These are phyloP conservation scores for Anthostomella pinea DNA, from an alignment of 2,329 filamentous ascomycete species.

Conservation along the genomic window DNA sequence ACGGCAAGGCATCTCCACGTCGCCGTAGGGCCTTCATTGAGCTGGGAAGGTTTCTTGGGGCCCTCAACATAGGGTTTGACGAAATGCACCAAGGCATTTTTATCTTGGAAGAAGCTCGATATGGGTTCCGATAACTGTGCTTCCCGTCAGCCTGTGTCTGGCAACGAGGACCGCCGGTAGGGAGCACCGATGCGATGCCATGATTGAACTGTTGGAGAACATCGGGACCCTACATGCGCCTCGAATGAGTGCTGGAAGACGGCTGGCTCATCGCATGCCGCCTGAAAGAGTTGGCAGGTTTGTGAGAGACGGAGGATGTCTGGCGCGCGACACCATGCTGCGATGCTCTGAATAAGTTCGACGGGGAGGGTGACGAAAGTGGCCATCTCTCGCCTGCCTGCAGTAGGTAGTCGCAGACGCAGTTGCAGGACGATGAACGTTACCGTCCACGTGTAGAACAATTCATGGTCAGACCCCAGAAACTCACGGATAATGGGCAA, in stretches of 20 bases:
- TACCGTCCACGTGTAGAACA: background rate
- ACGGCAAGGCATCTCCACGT: slow-evolving; percentile 19
- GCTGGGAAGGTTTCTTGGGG: slow-evolving; percentile 11
- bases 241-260: slow-evolving; percentile 5
- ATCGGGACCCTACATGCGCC: slow-evolving; percentile 1
- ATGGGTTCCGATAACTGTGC: slow-evolving; percentile 54
- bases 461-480: too few relatives aligned
- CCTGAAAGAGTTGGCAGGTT: background rate
- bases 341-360: slow-evolving; percentile 4
- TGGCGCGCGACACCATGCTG: background rate
- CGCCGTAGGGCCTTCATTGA: slow-evolving; percentile 8
- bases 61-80: slow-evolving; percentile 15
- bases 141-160: background rate
- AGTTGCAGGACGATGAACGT: background rate
- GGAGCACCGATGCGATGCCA: background rate
- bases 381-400: slow-evolving; percentile 1
- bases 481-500: too few relatives aligned
- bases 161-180: too few relatives aligned
- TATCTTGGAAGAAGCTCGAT: slow-evolving; percentile 67
- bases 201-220: background rate
- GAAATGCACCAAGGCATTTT: slow-evolving; percentile 38
- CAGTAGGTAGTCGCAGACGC: background rate
- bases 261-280: slow-evolving; percentile 2
- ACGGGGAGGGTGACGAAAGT: background rate
- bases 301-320: slow-evolving; percentile 1